Base-by-base conservation (phyloP, 2,329 filamentous ascomycete genomes). In the Neonectria neomacrospora region DNA sequence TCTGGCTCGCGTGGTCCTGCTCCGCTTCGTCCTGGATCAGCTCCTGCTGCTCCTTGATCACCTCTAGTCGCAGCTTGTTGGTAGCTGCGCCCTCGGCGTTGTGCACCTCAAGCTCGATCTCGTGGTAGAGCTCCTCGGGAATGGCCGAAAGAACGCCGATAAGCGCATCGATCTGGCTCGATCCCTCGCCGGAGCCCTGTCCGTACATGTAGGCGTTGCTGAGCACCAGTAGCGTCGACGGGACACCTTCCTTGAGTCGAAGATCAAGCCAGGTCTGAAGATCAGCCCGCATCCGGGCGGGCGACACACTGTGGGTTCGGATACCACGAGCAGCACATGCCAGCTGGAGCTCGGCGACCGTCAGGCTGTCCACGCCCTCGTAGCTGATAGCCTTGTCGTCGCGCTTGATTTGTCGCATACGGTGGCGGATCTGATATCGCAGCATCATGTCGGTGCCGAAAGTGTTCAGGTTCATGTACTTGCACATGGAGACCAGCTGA, bases 371-470 rank as follows among this genome's bases (percentile, higher is more conserved):
- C 30, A 99, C 91, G 34, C 96, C 94, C 80, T 99, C 96, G 75
- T 91, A 97, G 77, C 89, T 91, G 76, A 99, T 99, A 67, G 94
- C 94, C 70, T 90, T 90, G 81, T 99, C 96, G 75, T 99, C 96
- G 67, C 95, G 91, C 89, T 99, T 99, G 85, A 98, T 98, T 81
- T 99, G 96, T 73, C 95, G 90, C 96, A 99, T 99, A 67, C 95
- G 92, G 81, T 98, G 94, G 62, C 96, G 93, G 74, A 99, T 89
- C 78, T 97, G 94, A 82, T 99, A 99, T 58, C 96, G 92, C 54
- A 99, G 90, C 91, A 99, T 97, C 79, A 94, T 93, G 80, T 99
- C 96, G 22, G 96, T 98, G 69, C 96, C 96, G 74, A 98, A 97
- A 0, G 94, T 95, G 82, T 95, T 96, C 60, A 99, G 87, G 80